These are phyloP conservation scores for Clonostachys sp. DNA, from an alignment of 2,329 filamentous ascomycete species.

Conservation along the genomic window DNA sequence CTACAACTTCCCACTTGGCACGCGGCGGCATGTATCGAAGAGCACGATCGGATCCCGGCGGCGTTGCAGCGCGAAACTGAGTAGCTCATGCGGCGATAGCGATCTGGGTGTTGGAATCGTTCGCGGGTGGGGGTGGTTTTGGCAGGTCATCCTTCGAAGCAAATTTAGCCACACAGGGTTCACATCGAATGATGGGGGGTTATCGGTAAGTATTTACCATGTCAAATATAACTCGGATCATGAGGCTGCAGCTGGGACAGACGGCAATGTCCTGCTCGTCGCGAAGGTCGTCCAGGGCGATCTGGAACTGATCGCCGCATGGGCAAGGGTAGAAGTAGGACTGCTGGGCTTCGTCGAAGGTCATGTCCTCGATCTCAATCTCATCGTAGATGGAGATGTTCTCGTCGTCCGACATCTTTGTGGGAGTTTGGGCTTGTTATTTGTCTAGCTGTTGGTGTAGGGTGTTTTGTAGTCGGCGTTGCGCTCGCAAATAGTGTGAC, in stretches of 20 bases:
- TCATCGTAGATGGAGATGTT: slow-evolving; percentile 84
- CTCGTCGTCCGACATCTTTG: slow-evolving; percentile 57
- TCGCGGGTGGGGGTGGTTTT: slow-evolving; percentile 25
- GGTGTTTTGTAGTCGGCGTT: too few species aligned
- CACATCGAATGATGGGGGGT: neutral
- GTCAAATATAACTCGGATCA: slow-evolving; percentile 94
- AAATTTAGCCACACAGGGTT: neutral
- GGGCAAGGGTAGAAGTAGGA: slow-evolving; percentile 97
- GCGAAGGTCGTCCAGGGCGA: slow-evolving; percentile 74
- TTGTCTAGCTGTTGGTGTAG: too few species aligned
- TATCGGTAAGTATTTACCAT: slow-evolving; percentile 46
- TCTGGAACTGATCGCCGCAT: slow-evolving; percentile 95
- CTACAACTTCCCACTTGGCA: neutral
- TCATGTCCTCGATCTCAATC: slow-evolving; percentile 99
- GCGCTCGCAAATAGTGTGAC: too few species aligned
- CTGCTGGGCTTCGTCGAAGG: slow-evolving; percentile 74
- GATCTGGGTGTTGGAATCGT: slow-evolving; percentile 24
- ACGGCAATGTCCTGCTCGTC: slow-evolving; percentile 95
- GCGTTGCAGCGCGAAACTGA: slow-evolving; percentile 10
- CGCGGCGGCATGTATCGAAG: neutral
- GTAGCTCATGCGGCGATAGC: slow-evolving; percentile 24
- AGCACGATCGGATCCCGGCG: neutral
- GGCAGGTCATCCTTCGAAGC: slow-evolving; percentile 35
- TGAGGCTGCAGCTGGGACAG: slow-evolving; percentile 93
- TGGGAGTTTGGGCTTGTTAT: too few species aligned